phyloP scores from a whole-genome alignment of 2,329 filamentous ascomycete species.

The Botryotinia calthae region DNA sequence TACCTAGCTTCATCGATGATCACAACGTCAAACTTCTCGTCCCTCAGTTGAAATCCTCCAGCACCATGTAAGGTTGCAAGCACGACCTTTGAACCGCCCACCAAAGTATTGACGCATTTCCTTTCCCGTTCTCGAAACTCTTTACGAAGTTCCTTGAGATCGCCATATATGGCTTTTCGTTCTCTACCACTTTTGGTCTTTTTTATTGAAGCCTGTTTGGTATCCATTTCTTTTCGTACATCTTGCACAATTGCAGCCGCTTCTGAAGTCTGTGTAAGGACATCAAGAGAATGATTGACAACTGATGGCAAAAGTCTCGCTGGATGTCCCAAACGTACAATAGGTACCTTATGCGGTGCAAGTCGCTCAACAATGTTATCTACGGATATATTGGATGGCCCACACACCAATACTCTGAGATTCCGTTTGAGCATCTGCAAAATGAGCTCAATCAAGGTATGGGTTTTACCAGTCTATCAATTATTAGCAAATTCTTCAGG shows the following conservation, averaged over 20 bases:
- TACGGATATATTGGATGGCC: conserved; percentile 93
- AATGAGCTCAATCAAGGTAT: conserved; percentile 92
- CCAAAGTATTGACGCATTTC: conserved; percentile 72
- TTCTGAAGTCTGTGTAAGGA: conserved; percentile 86
- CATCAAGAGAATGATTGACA: conserved; percentile 83
- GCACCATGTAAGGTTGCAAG: conserved; percentile 90
- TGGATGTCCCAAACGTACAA: conserved; percentile 88
- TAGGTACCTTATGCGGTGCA: conserved; percentile 77
- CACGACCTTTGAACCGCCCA: conserved; percentile 79
- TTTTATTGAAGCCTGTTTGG: conserved; percentile 81
- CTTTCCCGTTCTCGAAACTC: conserved; percentile 85
- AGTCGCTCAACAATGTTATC: conserved; percentile 97
- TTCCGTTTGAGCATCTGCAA: conserved; percentile 77
- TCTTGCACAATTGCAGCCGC: conserved; percentile 87
- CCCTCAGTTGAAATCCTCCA: conserved; percentile 76
- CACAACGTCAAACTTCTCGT: conserved; percentile 85
- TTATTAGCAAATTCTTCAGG: not conserved
- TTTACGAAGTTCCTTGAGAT: conserved; percentile 80
- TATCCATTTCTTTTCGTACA: conserved; percentile 88
- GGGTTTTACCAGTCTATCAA: conserved; percentile 82
- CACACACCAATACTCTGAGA: conserved; percentile 83
- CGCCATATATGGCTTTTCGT: conserved; percentile 75
- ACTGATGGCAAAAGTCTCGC: conserved; percentile 87
- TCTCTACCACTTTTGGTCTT: conserved; percentile 83
- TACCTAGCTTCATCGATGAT: conserved; percentile 85